Evolutionary conservation across 2,329 filamentous ascomycete genomes (phyloP), one percentile per base, ranked within the genome.

Genomic region (Fusarium redolens): DNA sequence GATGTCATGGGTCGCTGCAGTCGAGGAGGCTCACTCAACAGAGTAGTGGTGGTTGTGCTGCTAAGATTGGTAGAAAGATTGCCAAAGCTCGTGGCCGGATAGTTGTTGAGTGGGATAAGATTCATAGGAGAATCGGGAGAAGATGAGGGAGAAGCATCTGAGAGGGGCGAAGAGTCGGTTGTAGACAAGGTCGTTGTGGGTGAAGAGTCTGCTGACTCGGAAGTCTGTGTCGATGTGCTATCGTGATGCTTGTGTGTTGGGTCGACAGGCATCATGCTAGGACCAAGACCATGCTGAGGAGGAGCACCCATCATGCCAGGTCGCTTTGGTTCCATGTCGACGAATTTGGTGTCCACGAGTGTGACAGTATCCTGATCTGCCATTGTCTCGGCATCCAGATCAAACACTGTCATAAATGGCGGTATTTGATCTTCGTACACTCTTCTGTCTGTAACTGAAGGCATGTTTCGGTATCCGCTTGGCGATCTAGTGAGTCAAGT

Each of bases 121-220:
- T 93, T 92, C 61, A 92, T 86, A 3, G 95, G 94, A 5, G 96
- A 98, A 82, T 98, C 95, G 13, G 96, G 96, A 3, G 96, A 98
- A 28, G 95, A 94, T 58, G 92, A 96, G 6, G 96, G 95, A 9
- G 96, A 98, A 12, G 94, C 92, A 77, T 98, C 96, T 35, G 95
- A 95, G 54, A 96, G 87, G 35, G 94, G 93, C 13, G 94, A 96
- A 9, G 95, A 97, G 83, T 97, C 96, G 72, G 96, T 94, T 25
- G 94, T 97, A 10, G 95, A 97, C 55, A 96, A 89, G 4, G 96
- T 97, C 7, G 95, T 98, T 12, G 96, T 98, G 3, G 96, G 96
- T 13, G 96, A 98, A 28, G 96, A 97, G 78, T 97, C 95, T 45
- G 93, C 93, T 3, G 96, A 98, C 72, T 93, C 94, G 20, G 93